Evolutionary conservation across 2,329 filamentous ascomycete species (phyloP).

Genomic region (Colletotrichum trifolii): DNA sequence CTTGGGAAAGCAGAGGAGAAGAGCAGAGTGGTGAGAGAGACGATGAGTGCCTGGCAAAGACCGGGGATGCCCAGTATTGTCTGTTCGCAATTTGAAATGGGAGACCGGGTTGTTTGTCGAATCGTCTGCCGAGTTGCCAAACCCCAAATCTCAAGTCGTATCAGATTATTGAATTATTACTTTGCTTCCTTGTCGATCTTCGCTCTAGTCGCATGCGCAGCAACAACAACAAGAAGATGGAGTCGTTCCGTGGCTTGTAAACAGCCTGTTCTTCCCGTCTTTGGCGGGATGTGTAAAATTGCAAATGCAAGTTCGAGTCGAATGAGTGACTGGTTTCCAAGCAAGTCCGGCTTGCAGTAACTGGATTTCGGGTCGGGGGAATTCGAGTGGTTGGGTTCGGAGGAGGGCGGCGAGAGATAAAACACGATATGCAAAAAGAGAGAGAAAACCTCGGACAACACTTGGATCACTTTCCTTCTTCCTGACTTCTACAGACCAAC

Average conservation of each 20-base stretch:
- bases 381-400: constrained; percentile 38
- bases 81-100: constrained; percentile 35
- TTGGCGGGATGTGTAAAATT: constrained; percentile 17
- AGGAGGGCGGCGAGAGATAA: constrained; percentile 48
- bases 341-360: constrained; percentile 71
- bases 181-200: constrained; percentile 32
- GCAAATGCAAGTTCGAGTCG: constrained; percentile 24
- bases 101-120: constrained; percentile 34
- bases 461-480: constrained; percentile 58
- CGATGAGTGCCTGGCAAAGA: constrained; percentile 12
- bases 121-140: constrained; percentile 27
- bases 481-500: constrained; percentile 53
- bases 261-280: not conserved
- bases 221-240: too few relatives aligned
- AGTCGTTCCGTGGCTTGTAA: constrained; percentile 14
- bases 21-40: constrained; percentile 9
- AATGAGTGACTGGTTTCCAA: constrained; percentile 63
- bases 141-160: constrained; percentile 30
- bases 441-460: constrained; percentile 59
- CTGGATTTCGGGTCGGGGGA: constrained; percentile 43
- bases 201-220: not conserved
- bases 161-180: constrained; percentile 35
- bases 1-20: constrained; percentile 14
- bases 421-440: constrained; percentile 51
- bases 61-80: not conserved